A percentile compares a stretch with the other conserved stretches of the same genome.
phyloP scores from a whole-genome alignment of 2,329 filamentous ascomycete species.

The Alternaria longipes region DNA sequence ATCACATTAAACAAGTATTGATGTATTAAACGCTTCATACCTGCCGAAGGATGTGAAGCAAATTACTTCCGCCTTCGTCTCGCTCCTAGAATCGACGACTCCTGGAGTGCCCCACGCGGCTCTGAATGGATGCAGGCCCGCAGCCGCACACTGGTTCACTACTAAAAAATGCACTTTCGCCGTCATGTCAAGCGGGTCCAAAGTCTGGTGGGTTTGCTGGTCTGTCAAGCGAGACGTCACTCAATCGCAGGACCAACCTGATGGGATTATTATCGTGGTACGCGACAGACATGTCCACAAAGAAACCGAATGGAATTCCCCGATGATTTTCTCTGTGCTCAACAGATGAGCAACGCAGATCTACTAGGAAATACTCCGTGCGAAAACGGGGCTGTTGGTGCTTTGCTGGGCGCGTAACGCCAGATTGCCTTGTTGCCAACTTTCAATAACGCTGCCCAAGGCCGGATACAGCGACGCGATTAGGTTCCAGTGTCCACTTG shows the following conservation, averaged over 20 bases:
- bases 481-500: conserved; percentile 3
- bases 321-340: not conserved
- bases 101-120: conserved; percentile 1
- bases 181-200: conserved; percentile 11
- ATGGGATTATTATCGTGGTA: not conserved
- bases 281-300: conserved; percentile 5
- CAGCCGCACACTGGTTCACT: conserved; percentile 12
- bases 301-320: not conserved
- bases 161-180: conserved; percentile 6
- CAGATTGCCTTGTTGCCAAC: not conserved
- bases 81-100: conserved; percentile 4
- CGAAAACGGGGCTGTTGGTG: conserved; percentile 5
- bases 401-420: not conserved
- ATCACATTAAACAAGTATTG: conserved; percentile 14
- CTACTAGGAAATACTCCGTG: not conserved
- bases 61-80: conserved; percentile 3
- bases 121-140: conserved; percentile 8
- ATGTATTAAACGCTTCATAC: conserved; percentile 19
- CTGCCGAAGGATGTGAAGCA: conserved; percentile 3
- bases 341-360: not conserved
- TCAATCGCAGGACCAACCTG: conserved; percentile 11
- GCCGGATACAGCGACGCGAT: conserved; percentile 1
- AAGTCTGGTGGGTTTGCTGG: conserved; percentile 5
- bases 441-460: conserved; percentile 1
- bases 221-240: conserved; percentile 17